These are phyloP conservation scores for Trichomonascaceae sp. DNA, from an alignment of 1,139 yeast species.

Conservation along the genomic window DNA sequence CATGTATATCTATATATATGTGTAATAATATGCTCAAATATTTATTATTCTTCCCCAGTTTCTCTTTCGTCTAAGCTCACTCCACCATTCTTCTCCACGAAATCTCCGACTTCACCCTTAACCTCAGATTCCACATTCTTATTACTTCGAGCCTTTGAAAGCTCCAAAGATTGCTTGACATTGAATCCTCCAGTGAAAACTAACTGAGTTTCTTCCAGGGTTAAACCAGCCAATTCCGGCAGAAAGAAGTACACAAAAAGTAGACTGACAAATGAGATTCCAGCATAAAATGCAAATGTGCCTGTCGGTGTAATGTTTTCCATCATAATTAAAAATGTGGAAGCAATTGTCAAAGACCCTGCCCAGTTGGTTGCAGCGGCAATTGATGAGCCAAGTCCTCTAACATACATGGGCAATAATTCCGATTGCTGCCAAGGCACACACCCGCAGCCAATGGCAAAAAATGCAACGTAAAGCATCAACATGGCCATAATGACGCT, in stretches of 20 bases:
- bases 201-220: conserved; percentile 83
- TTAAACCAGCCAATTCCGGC: conserved; percentile 88
- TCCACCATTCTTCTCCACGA: not conserved
- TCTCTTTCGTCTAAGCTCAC: not conserved
- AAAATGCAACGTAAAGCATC: conserved; percentile 81
- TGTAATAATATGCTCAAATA: not conserved
- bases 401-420: conserved; percentile 83
- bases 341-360: conserved; percentile 83
- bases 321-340: conserved; percentile 91
- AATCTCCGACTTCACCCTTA: not conserved
- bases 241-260: conserved; percentile 72
- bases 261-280: conserved; percentile 63
- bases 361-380: conserved; percentile 97
- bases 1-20: not conserved
- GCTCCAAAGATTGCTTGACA: conserved; percentile 58
- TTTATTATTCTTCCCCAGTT: not conserved
- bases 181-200: conserved; percentile 79
- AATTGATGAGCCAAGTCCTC: conserved; percentile 86
- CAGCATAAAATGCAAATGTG: conserved; percentile 87
- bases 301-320: conserved; percentile 91
- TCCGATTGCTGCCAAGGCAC: conserved; percentile 99
- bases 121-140: not conserved
- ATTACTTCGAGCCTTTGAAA: conserved; percentile 15
- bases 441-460: conserved; percentile 92
- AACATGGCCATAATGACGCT: conserved; percentile 75